Conservation (phyloP, 1,139 yeast species). For the Kurtzmaniella quercitrusa region DNA sequence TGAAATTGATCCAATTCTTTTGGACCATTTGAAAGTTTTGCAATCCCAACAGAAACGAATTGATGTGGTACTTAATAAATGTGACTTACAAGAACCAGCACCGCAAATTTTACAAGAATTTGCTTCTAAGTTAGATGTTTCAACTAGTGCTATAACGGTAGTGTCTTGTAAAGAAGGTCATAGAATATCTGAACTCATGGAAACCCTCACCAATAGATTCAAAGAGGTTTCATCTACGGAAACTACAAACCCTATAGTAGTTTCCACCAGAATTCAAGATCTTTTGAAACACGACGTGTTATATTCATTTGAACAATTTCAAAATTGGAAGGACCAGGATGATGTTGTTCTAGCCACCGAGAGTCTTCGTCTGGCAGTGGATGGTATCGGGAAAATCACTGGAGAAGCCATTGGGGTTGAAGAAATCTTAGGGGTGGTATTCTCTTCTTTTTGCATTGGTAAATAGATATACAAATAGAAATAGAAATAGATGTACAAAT, state of each 20-base stretch:
- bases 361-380: slow-evolving; percentile 66
- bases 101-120: slow-evolving; percentile 17
- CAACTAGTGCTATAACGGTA: slow-evolving; percentile 28
- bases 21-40: slow-evolving; percentile 29
- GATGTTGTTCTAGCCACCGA: slow-evolving; percentile 85
- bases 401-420: slow-evolving; percentile 89
- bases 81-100: slow-evolving; percentile 41
- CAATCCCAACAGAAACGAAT: slow-evolving; percentile 23
- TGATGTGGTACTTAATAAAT: slow-evolving; percentile 53
- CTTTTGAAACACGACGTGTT: slow-evolving; percentile 69
- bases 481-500: no score
- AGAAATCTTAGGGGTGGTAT: slow-evolving; percentile 86
- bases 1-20: slow-evolving; percentile 23
- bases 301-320: slow-evolving; percentile 63
- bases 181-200: slow-evolving; percentile 52
- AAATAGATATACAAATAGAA: slow-evolving; percentile 49
- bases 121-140: slow-evolving; percentile 19
- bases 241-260: slow-evolving; percentile 55
- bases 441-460: slow-evolving; percentile 90
- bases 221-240: slow-evolving; percentile 46
- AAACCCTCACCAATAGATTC: slow-evolving; percentile 37
- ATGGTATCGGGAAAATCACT: slow-evolving; percentile 88
- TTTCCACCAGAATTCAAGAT: slow-evolving; percentile 75
- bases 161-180: slow-evolving; percentile 60
- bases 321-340: slow-evolving; percentile 42